Percentiles rank a stretch among this genome's conserved stretches.
These are phyloP conservation scores for Glutinoglossum americanum DNA, from an alignment of 495 filamentous ascomycete species.

Conservation along the genomic window DNA sequence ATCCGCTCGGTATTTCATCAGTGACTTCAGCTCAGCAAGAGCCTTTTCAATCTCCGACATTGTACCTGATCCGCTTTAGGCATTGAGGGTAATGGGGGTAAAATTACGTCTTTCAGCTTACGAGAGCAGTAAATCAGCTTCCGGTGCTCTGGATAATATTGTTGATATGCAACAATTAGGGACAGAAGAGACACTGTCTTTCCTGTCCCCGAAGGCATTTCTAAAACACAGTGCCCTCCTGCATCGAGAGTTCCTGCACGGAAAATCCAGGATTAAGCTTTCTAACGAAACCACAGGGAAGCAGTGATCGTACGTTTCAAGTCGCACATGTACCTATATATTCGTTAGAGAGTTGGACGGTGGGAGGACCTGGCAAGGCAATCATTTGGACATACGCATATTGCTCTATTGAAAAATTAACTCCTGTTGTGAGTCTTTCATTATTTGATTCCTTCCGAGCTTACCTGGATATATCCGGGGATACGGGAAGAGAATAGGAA, in stretches of 20 bases:
- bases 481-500: slow-evolving; percentile 91
- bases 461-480: slow-evolving; percentile 80
- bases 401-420: slow-evolving; percentile 36
- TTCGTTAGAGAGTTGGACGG: not conserved
- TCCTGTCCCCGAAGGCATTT: slow-evolving; percentile 99
- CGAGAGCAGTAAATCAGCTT: slow-evolving; percentile 98
- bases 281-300: not conserved
- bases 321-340: slow-evolving; percentile 77
- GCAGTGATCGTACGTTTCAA: slow-evolving; percentile 44
- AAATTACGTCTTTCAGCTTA: slow-evolving; percentile 16
- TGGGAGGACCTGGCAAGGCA: not conserved
- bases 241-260: slow-evolving; percentile 61
- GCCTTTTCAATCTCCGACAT: slow-evolving; percentile 96
- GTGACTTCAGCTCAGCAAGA: slow-evolving; percentile 64
- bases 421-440: not conserved
- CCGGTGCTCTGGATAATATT: slow-evolving; percentile 68
- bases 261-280: not conserved
- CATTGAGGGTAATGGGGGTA: not conserved
- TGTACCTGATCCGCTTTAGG: slow-evolving; percentile 29
- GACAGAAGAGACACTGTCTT: slow-evolving; percentile 94
- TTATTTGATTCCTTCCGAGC: slow-evolving; percentile 6
- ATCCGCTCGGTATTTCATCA: slow-evolving; percentile 85
- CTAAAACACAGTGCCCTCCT: slow-evolving; percentile 88
- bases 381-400: slow-evolving; percentile 41
- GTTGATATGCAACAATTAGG: slow-evolving; percentile 89